These are phyloP conservation scores for Beta vulgaris DNA, from an alignment of 148 eudicot species.

Conservation along the genomic window DNA sequence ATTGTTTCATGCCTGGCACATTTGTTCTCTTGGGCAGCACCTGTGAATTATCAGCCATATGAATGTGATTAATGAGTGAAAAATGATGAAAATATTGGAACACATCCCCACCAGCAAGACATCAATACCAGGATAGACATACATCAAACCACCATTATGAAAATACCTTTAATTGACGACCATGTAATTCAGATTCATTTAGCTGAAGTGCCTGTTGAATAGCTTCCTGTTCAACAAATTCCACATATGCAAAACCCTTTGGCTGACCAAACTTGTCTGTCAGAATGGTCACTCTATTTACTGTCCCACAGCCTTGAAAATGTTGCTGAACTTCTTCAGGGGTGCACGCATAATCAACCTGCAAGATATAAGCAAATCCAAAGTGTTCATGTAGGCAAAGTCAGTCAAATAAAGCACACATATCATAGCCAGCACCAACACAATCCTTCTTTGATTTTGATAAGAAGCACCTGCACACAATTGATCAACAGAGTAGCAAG, in stretches of 20 bases:
- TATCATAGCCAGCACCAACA: neutral
- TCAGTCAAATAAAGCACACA: neutral
- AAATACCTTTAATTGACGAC: conserved; percentile 85
- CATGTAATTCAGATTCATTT: conserved; percentile 93
- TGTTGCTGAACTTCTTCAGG: conserved; percentile 99
- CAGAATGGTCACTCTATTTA: conserved; percentile 81
- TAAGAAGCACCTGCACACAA: too few species aligned
- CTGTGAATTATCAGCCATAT: conserved; percentile 33
- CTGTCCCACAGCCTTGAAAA: conserved; percentile 87
- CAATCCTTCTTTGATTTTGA: too few species aligned
- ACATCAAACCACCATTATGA: neutral
- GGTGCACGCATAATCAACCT: conserved; percentile 98
- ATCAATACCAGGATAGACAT: neutral
- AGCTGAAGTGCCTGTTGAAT: conserved; percentile 78
- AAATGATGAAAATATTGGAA: neutral
- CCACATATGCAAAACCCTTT: conserved; percentile 98
- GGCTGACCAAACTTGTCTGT: conserved; percentile 98
- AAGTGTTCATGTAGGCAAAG: conserved; percentile 2
- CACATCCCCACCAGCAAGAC: neutral
- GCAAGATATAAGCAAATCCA: conserved; percentile 16
- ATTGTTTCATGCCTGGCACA: conserved; percentile 84
- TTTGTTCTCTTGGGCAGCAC: conserved; percentile 85
- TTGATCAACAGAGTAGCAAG: neutral
- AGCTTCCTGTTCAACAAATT: conserved; percentile 80
- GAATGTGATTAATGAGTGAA: neutral